Evolutionary conservation across 345 rosid genomes (phyloP).

Genomic region (Microcos paniculata): DNA sequence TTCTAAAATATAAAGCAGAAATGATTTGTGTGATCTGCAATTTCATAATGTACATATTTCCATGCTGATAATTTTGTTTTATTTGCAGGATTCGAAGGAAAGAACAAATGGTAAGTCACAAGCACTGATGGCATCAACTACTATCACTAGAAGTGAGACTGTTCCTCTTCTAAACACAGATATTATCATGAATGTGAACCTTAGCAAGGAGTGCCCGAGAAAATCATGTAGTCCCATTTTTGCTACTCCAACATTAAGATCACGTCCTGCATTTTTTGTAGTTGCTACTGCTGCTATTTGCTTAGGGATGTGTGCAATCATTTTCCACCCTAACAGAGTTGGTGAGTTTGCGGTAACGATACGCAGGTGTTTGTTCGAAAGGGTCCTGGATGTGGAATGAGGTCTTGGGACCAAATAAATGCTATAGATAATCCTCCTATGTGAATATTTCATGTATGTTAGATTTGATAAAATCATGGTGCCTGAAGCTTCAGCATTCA

Average conservation of each 20-base stretch:
- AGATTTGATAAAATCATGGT: slow-evolving; percentile 1
- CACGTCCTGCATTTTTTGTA: slow-evolving; percentile 46
- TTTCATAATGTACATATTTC: not conserved
- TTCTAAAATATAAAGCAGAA: not conserved
- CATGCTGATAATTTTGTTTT: not conserved
- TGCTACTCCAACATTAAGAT: slow-evolving; percentile 29
- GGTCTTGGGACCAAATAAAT: not conserved
- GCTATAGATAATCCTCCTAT: not conserved
- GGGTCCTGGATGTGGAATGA: slow-evolving; percentile 17
- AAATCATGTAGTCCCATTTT: slow-evolving; percentile 36
- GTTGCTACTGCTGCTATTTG: slow-evolving; percentile 54
- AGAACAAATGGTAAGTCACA: slow-evolving; percentile 27
- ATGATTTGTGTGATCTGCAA: not conserved
- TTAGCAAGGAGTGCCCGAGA: slow-evolving; percentile 39
- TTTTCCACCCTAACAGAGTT: slow-evolving; percentile 73
- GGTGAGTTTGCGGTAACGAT: slow-evolving; percentile 68
- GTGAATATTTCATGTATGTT: not conserved
- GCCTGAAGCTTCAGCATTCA: not conserved
- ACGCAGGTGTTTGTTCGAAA: slow-evolving; percentile 52
- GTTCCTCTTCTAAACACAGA: slow-evolving; percentile 57
- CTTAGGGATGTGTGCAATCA: slow-evolving; percentile 61
- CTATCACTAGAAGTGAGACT: slow-evolving; percentile 28
- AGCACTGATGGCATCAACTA: slow-evolving; percentile 18
- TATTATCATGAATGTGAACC: slow-evolving; percentile 45
- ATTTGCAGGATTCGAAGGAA: slow-evolving; percentile 50